Base-by-base conservation (phyloP, 306 rosid species). In the Dicorynia guianensis region DNA sequence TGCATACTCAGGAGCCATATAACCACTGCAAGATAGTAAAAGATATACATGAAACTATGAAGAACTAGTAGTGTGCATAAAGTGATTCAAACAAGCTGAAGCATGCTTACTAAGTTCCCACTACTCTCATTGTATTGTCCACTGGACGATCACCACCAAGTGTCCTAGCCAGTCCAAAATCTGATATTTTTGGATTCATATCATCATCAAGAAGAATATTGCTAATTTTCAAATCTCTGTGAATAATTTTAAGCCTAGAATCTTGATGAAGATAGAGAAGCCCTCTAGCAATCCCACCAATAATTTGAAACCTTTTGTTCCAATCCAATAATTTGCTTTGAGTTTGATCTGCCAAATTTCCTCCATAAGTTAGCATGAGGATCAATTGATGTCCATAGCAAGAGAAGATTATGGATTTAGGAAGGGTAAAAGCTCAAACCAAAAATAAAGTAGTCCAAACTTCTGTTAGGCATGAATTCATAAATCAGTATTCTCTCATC, bases 1-100 rank as follows among this genome's bases (percentile, higher is more conserved):
- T 0, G 85, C 87, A 48, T 83, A 83, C 36, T 85, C 87, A 3
- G 87, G 89, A 56, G 86, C 80, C 84, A 85, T 85, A 7, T 85
- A 86, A 5, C 87, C 87, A 70, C 85, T 83, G 71, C 19, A 63
- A 13, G 10, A 39, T 0, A 39, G 49, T 3, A 43, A 4, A 8
- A 42, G 5, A 5, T 3, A 25, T 25, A 5, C 5, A 4, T 6
- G 25, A 9, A 36, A 11, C 17, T 38, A 11, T 17, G 30, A 25
- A 15, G 11, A 15, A 35, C 17, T 25, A 11, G 47, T 1, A 13
- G 8, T 25, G 14, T 19, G 8, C 4, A 46, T 47, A 6, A 25
- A 11, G 6, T 14, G 6, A 47, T 8, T 13, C 18, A 7, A 63
- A 11, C 2, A 46, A 0, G 25, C 53, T 0, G 4, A 50, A 15